Base-by-base conservation (phyloP, 2,329 filamentous ascomycete species). In the Thermochaetoides dissita region DNA sequence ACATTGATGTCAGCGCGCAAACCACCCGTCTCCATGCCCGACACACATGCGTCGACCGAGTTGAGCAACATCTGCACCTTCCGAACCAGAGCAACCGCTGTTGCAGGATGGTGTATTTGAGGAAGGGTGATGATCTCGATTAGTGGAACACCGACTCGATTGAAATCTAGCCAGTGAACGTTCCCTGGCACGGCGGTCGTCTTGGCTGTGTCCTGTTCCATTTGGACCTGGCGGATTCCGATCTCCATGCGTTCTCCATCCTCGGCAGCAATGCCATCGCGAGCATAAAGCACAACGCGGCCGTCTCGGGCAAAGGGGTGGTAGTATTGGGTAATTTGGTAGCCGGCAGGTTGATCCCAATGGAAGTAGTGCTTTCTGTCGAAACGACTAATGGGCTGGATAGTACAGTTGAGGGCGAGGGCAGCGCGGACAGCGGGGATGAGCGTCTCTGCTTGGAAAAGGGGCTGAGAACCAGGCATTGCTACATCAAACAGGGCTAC, bases 281-380 rank as follows among this genome's bases (percentile, higher is more conserved):
- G 71, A 4, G 74, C 63, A 34, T 72, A 74, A 6, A 98, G 67
- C 0, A 68, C 72, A n/a, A 96, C 67, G 34, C 67, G 63, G 2
- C 91, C 91, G 53, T 86, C 69, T 46, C 69, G 76, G 1, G 78
- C 78, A 51, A 81, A 76, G 0, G 78, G 77, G 44, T 77, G 66
- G 59, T 96, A 95, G 64, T 89, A 96, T 58, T 98, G 91, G 2
- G 91, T 98, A 49, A 98, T 94, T 61, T 98, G 91, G 61, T 98
- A 98, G 0, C 91, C 91, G 0, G 85, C 75, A 1, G 91, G 91
- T 61, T 98, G 91, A 60, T 98, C 91, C 75, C 91, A 94, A 67
- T 95, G 94, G 62, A 98, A 96, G 63, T 98, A 98, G 62, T 98
- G 91, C 60, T 98, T 98, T 49, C 91, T 74, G 61, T 98, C 91